Conservation (phyloP, 768 basidiomycete species). For the Crassisporium funariophilum region DNA sequence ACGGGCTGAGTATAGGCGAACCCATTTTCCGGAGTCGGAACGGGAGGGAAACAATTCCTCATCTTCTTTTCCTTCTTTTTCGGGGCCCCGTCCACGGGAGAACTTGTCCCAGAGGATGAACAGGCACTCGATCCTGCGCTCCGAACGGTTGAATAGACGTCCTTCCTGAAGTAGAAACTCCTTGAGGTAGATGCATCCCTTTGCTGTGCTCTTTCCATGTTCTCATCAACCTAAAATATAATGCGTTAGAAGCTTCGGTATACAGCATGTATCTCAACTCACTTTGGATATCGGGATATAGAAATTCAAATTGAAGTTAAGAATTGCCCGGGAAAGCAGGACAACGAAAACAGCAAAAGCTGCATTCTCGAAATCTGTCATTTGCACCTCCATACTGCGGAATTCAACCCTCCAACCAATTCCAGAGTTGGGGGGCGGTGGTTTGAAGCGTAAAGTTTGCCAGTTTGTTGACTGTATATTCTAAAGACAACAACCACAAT, state of each 20-base stretch:
- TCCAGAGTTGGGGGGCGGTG: slow-evolving; percentile 87
- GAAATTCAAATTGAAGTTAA: slow-evolving; percentile 89
- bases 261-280: background rate
- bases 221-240: slow-evolving; percentile 82
- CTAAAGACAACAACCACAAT: slow-evolving; percentile 37
- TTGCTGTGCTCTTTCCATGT: slow-evolving; percentile 89
- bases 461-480: slow-evolving; percentile 99
- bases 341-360: slow-evolving; percentile 96
- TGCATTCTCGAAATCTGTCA: slow-evolving; percentile 99
- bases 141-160: slow-evolving; percentile 66
- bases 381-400: slow-evolving; percentile 97
- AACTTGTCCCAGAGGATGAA: slow-evolving; percentile 48
- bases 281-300: slow-evolving; percentile 98
- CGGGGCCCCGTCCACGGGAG: slow-evolving; percentile 36
- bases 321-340: slow-evolving; percentile 89
- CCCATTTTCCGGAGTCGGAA: slow-evolving; percentile 55
- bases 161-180: slow-evolving; percentile 90
- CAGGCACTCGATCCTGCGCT: slow-evolving; percentile 44
- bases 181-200: slow-evolving; percentile 74
- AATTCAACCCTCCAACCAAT: slow-evolving; percentile 99
- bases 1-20: slow-evolving; percentile 43
- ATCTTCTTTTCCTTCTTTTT: slow-evolving; percentile 63
- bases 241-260: background rate
- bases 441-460: slow-evolving; percentile 99
- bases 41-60: slow-evolving; percentile 70